Base-by-base conservation (phyloP, 495 filamentous ascomycete genomes). In the Hapsidospora chrysogenum region DNA sequence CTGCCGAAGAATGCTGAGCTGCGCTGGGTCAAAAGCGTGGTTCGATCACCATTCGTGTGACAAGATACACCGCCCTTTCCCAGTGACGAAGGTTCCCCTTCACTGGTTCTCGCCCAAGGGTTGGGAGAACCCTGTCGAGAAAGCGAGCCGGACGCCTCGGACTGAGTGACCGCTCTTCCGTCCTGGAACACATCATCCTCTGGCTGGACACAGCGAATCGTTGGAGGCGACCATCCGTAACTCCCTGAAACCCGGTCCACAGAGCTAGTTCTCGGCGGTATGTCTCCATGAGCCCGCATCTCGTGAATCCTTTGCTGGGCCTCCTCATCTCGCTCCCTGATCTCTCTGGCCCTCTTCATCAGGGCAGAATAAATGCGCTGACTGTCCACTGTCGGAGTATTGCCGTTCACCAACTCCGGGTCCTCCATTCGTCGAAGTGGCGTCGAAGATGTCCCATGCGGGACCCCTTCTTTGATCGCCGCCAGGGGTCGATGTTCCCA, bases 321-420 rank as follows among this genome's bases (percentile, higher is more conserved):
- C 11, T 26, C 23, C 23, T 26, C 23, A 19, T 28, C 9, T 27
- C 48, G 33, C 5, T 49, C 5, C 37, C 33, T 50, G 3, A 45
- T 53, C 13, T 60, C 54, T 20, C 64, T 58, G 31, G 81, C 66
- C 18, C 72, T 69, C 42, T 71, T 75, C 66, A 84, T 75, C 41
- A 86, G 56, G 0, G 80, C 81, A 2, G 76, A 75, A 44, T 80
- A 85, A 21, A 86, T 57, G 19, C 77, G 68, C 17, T 77, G 66
- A 34, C 72, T 74, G 40, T 81, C 65, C 17, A 78, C 57, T 2
- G 56, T 34, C 3, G 31, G 41, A 1, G 35, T 31, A 9, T 4
- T 27, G 10, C 10, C 7, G 13, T 3, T 4, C 4, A 9, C 4
- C 18, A 3, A 9, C 5, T 16, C 14, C 5, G 14, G 4, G 15